These are phyloP conservation scores for Apiospora arundinis DNA, from an alignment of 2,329 filamentous ascomycete species.

Conservation along the genomic window DNA sequence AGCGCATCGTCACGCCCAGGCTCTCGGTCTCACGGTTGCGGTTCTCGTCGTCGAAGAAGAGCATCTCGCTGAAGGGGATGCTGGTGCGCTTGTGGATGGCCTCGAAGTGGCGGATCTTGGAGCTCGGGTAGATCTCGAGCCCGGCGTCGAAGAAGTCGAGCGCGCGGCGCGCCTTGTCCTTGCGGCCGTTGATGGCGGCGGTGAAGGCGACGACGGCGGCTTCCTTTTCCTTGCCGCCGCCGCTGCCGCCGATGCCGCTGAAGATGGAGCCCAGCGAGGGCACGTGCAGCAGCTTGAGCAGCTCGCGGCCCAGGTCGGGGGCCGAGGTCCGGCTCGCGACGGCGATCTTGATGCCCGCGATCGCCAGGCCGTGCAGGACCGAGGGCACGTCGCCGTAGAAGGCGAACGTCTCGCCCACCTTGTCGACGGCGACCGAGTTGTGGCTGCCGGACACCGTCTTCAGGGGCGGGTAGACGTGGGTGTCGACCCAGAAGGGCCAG, in stretches of 20 bases:
- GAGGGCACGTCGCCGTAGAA: slow-evolving; percentile 75
- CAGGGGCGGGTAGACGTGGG: slow-evolving; percentile 80
- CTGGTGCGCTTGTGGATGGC: slow-evolving; percentile 73
- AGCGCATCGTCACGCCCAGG: slow-evolving; percentile 82
- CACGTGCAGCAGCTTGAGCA: slow-evolving; percentile 77
- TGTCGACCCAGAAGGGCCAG: slow-evolving; percentile 99
- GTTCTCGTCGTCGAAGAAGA: slow-evolving; percentile 95
- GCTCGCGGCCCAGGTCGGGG: slow-evolving; percentile 79
- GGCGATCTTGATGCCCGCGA: slow-evolving; percentile 61
- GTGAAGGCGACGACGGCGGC: slow-evolving; percentile 24
- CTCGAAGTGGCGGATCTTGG: slow-evolving; percentile 86
- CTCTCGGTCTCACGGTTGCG: slow-evolving; percentile 82
- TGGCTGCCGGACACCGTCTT: slow-evolving; percentile 49
- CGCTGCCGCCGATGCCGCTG: slow-evolving; percentile 6
- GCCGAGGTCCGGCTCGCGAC: slow-evolving; percentile 83
- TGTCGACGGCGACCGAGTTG: slow-evolving; percentile 53
- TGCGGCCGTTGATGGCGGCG: slow-evolving; percentile 28
- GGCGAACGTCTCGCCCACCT: slow-evolving; percentile 68
- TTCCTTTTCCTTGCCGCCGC: slow-evolving; percentile 28
- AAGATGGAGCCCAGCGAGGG: slow-evolving; percentile 41
- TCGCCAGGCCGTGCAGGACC: slow-evolving; percentile 66
- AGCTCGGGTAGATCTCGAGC: slow-evolving; percentile 74
- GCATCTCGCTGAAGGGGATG: slow-evolving; percentile 79
- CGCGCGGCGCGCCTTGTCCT: slow-evolving; percentile 49
- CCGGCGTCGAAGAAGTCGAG: slow-evolving; percentile 66